These are phyloP conservation scores for Citrus reticulata DNA, from an alignment of 345 rosid genomes.

Conservation along the genomic window DNA sequence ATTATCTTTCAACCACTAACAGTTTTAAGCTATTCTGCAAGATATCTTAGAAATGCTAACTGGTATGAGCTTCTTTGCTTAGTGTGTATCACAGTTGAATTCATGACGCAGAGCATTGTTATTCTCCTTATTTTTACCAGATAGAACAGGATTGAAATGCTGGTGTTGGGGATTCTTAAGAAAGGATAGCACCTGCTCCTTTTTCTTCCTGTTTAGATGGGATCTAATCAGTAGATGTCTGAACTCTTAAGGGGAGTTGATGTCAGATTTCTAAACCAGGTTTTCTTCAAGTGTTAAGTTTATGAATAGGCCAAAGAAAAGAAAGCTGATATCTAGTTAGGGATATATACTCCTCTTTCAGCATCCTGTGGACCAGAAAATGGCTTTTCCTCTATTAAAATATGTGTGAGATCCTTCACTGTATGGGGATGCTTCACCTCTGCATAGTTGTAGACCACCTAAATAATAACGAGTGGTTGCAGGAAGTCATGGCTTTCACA, in stretches of 20 bases:
- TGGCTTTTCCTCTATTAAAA: neutral
- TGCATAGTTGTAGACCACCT: neutral
- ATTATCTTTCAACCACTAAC: neutral
- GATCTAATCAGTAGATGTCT: neutral
- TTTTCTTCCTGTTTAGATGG: neutral
- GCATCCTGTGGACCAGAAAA: neutral
- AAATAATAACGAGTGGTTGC: neutral
- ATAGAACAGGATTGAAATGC: neutral
- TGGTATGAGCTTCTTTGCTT: neutral
- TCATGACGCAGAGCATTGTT: neutral
- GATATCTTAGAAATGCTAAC: neutral
- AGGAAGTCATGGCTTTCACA: neutral
- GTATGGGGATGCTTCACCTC: neutral
- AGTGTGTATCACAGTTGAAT: neutral
- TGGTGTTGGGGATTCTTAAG: conserved; percentile 2
- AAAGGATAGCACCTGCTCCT: neutral
- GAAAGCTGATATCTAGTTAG: neutral
- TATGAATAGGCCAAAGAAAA: neutral
- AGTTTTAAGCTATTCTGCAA: neutral
- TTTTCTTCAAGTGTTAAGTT: neutral
- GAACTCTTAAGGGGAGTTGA: neutral
- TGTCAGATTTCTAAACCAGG: neutral
- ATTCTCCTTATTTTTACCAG: neutral
- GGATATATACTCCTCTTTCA: neutral
- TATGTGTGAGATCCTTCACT: neutral